A percentile compares a stretch with the other conserved stretches of the same genome.
Evolutionary conservation across 352 stramenopile species (phyloP).

Genomic region (Saprolegnia parasitica): DNA sequence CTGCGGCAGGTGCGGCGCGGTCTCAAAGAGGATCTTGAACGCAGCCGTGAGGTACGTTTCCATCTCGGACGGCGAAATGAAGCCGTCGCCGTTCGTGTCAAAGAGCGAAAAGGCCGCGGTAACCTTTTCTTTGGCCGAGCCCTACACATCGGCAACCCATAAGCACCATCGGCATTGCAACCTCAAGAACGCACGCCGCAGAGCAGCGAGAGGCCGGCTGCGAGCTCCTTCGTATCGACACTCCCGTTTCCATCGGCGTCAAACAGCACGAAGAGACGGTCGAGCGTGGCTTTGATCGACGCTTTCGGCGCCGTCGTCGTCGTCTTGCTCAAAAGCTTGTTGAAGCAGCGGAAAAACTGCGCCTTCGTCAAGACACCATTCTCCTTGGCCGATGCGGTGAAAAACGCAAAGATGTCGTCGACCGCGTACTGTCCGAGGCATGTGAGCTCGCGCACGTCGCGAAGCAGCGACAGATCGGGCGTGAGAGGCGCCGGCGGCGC

Average conservation of each 20-base stretch:
- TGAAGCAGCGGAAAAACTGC: slow-evolving; percentile 80
- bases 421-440: slow-evolving; percentile 77
- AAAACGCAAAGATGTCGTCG: slow-evolving; percentile 86
- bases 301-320: slow-evolving; percentile 37
- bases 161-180: background rate
- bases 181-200: slow-evolving; percentile 55
- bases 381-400: slow-evolving; percentile 58
- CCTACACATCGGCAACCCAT: slow-evolving; percentile 11
- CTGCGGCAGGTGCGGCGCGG: slow-evolving; percentile 50
- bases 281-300: slow-evolving; percentile 28
- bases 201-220: slow-evolving; percentile 80
- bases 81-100: slow-evolving; percentile 76
- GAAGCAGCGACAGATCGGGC: slow-evolving; percentile 36
- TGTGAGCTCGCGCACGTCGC: slow-evolving; percentile 74
- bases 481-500: slow-evolving; percentile 21
- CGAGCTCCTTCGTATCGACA: slow-evolving; percentile 84
- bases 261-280: slow-evolving; percentile 78
- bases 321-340: slow-evolving; percentile 60
- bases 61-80: slow-evolving; percentile 80
- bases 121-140: slow-evolving; percentile 47
- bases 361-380: slow-evolving; percentile 57
- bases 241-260: slow-evolving; percentile 70
- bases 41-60: slow-evolving; percentile 71
- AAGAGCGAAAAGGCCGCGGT: slow-evolving; percentile 80
- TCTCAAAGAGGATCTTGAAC: slow-evolving; percentile 86